These are phyloP conservation scores for Escovopsis sp. DNA, from an alignment of 2,329 filamentous ascomycete species.

Conservation along the genomic window DNA sequence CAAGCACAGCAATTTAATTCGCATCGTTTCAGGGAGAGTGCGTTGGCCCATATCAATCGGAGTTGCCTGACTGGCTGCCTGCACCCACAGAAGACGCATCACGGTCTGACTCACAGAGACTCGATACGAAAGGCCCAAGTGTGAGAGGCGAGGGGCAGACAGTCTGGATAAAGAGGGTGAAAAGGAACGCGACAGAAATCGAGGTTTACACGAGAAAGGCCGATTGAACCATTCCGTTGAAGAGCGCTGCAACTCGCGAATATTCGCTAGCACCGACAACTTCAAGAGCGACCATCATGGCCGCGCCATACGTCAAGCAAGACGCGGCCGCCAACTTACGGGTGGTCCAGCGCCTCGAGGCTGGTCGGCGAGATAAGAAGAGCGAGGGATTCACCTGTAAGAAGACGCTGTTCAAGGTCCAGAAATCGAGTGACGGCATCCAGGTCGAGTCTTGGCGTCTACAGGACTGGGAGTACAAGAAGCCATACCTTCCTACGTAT, in stretches of 20 bases:
- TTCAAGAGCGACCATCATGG: constrained; percentile 11
- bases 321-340: constrained; percentile 50
- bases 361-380: constrained; percentile 35
- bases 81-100: too few species aligned
- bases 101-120: constrained; percentile 6
- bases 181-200: background rate
- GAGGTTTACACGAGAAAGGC: background rate
- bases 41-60: background rate
- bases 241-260: background rate
- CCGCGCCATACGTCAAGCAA: constrained; percentile 50
- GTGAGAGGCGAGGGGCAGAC: too few species aligned
- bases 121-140: background rate
- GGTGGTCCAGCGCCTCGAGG: constrained; percentile 51
- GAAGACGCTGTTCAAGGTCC: constrained; percentile 62
- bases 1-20: too few species aligned
- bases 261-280: background rate
- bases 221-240: background rate
- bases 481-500: constrained; percentile 70
- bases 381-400: constrained; percentile 57
- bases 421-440: constrained; percentile 45
- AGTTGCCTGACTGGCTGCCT: background rate
- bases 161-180: background rate
- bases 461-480: constrained; percentile 94
- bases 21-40: constrained; percentile 1
- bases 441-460: constrained; percentile 84